Base-by-base conservation (phyloP, 2,329 filamentous ascomycete species). In the Proliferodiscus dingleyae region DNA sequence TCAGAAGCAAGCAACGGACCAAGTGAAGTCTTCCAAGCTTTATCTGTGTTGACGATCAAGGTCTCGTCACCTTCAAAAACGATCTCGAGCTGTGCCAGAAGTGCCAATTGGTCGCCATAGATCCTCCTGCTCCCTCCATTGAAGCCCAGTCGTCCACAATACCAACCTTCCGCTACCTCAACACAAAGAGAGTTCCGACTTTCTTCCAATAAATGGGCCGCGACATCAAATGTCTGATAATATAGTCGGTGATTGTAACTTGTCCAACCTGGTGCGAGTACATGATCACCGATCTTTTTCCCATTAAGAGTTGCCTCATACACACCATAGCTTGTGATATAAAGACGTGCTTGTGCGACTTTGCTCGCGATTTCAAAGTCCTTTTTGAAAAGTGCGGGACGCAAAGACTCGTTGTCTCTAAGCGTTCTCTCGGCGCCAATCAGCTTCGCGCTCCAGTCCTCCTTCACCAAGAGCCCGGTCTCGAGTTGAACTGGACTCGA, bases 211-310 rank as follows among this genome's bases (percentile, higher is more conserved):
- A 73, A 61, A 0, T 62, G n/a, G n/a, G n/a, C 48, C 0, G 68
- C 69, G 1, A 80, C 70, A 48, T 80, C 73, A 44, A 73, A 75
- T 0, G 70, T 73, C 45, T 79, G 69, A 48, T 80, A 81, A 1
- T 68, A 63, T n/a, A 73, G 67, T 1, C 75, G 66, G 37, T 71
- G 60, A 0, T 68, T 61, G 50, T 80, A 80, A 2, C 61, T 63
- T 11, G 64, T 66, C 66, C 67, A 71, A 7, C 68, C 68, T 1
- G 69, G 69, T 26, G 66, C 65, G 52, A 69, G 51, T 30, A 60
- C 51, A 21, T 64, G 52, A 37, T 62, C 50, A 1, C 56, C 59
- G 16, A 66, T 54, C 26, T 42, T 46, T 13, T 46, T 41, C 1
- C 65, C 66, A 49, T 71, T 69, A 41, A 70, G 61, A 7, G 53